phyloP scores from a whole-genome alignment of 2,329 filamentous ascomycete species.

The Trichoderma gracile region DNA sequence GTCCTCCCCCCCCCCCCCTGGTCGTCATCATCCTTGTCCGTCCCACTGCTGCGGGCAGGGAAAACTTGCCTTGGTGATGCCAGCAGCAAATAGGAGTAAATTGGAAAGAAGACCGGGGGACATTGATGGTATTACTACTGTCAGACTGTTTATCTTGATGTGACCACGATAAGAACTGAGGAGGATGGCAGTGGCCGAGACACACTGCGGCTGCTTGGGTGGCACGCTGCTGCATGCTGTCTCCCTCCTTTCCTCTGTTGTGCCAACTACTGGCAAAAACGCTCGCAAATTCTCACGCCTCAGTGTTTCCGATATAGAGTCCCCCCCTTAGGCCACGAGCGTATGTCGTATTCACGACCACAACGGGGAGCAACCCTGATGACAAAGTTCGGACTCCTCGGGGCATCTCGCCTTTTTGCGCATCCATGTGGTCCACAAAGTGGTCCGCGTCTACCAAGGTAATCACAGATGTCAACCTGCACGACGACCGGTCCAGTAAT shows the following conservation, averaged over 20 bases:
- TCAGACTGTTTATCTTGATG: no score
- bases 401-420: slow-evolving; percentile 7
- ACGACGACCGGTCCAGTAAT: no score
- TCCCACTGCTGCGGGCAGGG: not conserved
- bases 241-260: not conserved
- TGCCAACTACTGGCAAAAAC: not conserved
- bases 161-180: no score
- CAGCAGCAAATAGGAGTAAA: not conserved
- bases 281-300: slow-evolving; percentile 15
- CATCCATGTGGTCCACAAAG: not conserved
- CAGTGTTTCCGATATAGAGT: slow-evolving; percentile 12
- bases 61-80: not conserved
- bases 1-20: no score
- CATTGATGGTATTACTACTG: no score
- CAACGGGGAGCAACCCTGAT: not conserved
- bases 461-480: not conserved
- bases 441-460: not conserved
- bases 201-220: not conserved
- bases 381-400: slow-evolving; percentile 11
- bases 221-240: not conserved
- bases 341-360: not conserved
- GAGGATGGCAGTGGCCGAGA: no score
- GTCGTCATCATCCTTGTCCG: not conserved
- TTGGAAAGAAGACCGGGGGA: no score
- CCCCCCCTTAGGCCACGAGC: not conserved